Evolutionary conservation across 179 eudicot species (phyloP).

Genomic region (Carnegiea gigantea): DNA sequence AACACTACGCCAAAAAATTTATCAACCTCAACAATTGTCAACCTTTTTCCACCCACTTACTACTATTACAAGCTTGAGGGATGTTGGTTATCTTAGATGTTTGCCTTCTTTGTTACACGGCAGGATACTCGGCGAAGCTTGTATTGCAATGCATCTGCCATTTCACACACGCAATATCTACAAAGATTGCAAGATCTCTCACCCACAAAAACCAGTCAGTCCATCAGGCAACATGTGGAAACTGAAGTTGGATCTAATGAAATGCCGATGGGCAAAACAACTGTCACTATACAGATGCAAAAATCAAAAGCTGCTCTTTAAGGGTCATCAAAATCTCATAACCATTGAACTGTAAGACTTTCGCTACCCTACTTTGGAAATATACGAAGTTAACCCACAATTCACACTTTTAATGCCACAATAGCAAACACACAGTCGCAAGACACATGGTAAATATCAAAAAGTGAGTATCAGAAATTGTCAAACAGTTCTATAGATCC

Average conservation of each 20-base stretch:
- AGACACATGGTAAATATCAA: not conserved
- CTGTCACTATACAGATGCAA: not conserved
- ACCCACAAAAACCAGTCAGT: no score
- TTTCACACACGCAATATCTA: no score
- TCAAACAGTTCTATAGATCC: slow-evolving; percentile 41
- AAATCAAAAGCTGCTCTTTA: not conserved
- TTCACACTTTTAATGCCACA: slow-evolving; percentile 12
- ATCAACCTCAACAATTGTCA: no score
- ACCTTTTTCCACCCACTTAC: no score
- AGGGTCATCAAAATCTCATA: not conserved
- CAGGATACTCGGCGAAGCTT: no score
- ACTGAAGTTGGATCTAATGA: not conserved
- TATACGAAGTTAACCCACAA: not conserved
- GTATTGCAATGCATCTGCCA: no score
- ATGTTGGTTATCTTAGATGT: no score
- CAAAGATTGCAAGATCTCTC: no score
- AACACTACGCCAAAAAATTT: no score
- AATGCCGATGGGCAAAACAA: not conserved
- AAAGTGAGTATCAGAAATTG: not conserved
- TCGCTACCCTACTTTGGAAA: not conserved
- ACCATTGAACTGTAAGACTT: not conserved
- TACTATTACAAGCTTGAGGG: no score
- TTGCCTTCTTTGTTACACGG: no score
- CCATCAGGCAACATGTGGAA: no score
- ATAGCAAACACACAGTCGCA: not conserved